Evolutionary conservation across 2,329 filamentous ascomycete genomes (phyloP).

Genomic region (Colletotrichum zoysiae): DNA sequence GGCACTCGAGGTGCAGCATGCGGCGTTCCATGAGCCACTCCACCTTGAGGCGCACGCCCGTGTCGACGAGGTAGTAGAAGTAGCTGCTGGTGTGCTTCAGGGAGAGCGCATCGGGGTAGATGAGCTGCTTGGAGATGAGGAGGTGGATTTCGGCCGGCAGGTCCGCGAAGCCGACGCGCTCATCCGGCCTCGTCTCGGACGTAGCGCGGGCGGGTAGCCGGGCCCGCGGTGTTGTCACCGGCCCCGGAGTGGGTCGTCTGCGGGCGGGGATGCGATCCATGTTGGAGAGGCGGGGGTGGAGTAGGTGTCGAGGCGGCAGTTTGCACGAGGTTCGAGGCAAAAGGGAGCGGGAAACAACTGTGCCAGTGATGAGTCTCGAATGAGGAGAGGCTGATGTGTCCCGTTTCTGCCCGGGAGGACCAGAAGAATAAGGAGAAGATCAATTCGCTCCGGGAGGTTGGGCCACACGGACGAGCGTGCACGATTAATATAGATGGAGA

Average conservation of each 20-base stretch:
- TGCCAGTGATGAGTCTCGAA: background rate
- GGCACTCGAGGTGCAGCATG: slow-evolving; percentile 73
- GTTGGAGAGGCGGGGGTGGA: background rate
- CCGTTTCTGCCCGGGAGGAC: background rate
- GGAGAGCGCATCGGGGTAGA: slow-evolving; percentile 78
- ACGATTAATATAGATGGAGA: slow-evolving; percentile 13
- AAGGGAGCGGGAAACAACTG: background rate
- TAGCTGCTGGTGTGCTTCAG: slow-evolving; percentile 75
- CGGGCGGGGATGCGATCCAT: slow-evolving; percentile 23
- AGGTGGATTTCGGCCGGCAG: slow-evolving; percentile 78
- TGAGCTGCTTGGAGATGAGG: slow-evolving; percentile 69
- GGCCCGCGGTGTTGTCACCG: slow-evolving; percentile 5
- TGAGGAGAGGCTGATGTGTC: no score
- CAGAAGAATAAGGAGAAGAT: background rate
- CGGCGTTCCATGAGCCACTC: slow-evolving; percentile 77
- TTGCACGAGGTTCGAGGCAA: background rate
- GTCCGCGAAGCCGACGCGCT: slow-evolving; percentile 55
- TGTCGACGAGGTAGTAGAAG: slow-evolving; percentile 75
- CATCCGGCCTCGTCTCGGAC: background rate
- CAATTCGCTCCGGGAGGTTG: background rate
- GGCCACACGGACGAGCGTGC: background rate
- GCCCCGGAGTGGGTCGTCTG: slow-evolving; percentile 24
- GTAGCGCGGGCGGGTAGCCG: slow-evolving; percentile 3
- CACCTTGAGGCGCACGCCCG: slow-evolving; percentile 74
- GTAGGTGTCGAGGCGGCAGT: no score